Evolutionary conservation across 768 basidiomycete species (phyloP), one percentile per base, ranked within the genome.

Genomic region (Rossbeevera mucosa): DNA sequence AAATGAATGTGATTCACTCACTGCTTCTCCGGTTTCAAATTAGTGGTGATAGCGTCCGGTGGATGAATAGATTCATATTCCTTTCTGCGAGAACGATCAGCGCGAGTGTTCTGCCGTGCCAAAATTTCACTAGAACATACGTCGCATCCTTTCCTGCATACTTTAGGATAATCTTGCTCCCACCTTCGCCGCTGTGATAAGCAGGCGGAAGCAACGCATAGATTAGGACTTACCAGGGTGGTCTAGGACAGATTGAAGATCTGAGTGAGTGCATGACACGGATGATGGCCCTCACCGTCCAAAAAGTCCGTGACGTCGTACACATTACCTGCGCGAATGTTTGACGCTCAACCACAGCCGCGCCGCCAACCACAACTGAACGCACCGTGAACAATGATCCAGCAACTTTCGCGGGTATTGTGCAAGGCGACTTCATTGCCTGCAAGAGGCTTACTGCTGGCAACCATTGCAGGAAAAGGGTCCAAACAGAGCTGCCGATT

Each of bases 61-160:
- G 94, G 93, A 63, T 95, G 94, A 46, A 96, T 91, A 2, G 88
- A 88, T 22, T 91, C 91, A 57, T 92, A 92, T 70, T 88, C 90
- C 55, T 78, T 78, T 5, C 85, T 88, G 57, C 48, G 20, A 13
- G 25, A 40, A 21, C 46, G 9, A 47, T 66, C 9, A 60, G 24
- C 11, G 8, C 7, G 16, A 5, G 36, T 18, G 11, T 5, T 38
- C 18, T 5, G 6, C 25, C 16, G 18, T 7, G 3, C 5, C 9
- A 12, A 2, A 12, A n/a, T 9, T 46, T 21, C 21, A 31, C 12
- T n/a, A 44, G 7, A 22, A 66, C 87, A 33, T 67, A 89, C 83
- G 87, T 95, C 28, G 91, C 91, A 65, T 93, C 93, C 64, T 85
- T 88, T 22, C 94, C 94, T 2, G 88, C 91, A 59, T 93, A 91